phyloP scores from a whole-genome alignment of 768 basidiomycete genomes.

The Chalciporus sphaerocephalus region DNA sequence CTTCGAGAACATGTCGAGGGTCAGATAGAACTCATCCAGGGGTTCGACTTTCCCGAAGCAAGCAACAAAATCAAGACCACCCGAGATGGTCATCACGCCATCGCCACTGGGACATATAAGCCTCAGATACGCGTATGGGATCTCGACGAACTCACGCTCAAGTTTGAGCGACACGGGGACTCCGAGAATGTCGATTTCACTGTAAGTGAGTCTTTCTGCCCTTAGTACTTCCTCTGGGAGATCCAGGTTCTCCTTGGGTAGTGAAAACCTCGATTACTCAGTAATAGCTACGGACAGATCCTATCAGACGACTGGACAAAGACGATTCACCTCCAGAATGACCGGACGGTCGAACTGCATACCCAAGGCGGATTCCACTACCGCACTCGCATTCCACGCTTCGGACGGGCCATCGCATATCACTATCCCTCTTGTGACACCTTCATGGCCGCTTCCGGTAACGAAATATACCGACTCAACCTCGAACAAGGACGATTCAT shows the following conservation, averaged over 20 bases:
- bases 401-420: slow-evolving; percentile 89
- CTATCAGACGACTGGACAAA: slow-evolving; percentile 99
- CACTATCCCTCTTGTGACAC: slow-evolving; percentile 93
- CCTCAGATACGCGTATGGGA: slow-evolving; percentile 97
- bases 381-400: slow-evolving; percentile 88
- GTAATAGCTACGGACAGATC: slow-evolving; percentile 49
- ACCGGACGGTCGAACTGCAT: slow-evolving; percentile 92
- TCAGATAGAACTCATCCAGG: slow-evolving; percentile 86
- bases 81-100: slow-evolving; percentile 84
- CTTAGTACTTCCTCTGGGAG: not conserved
- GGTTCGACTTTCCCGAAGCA: slow-evolving; percentile 96
- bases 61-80: slow-evolving; percentile 90
- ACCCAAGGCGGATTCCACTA: slow-evolving; percentile 93
- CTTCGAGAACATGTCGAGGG: slow-evolving; percentile 74
- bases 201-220: slow-evolving; percentile 60
- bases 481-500: slow-evolving; percentile 94
- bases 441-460: slow-evolving; percentile 77
- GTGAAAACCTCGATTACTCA: not conserved
- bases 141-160: slow-evolving; percentile 83
- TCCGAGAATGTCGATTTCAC: slow-evolving; percentile 97
- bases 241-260: not conserved
- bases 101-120: slow-evolving; percentile 97
- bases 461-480: slow-evolving; percentile 89
- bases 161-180: slow-evolving; percentile 95
- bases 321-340: slow-evolving; percentile 91